phyloP scores from a whole-genome alignment of 116 monocot species.

The Iris pallida region DNA sequence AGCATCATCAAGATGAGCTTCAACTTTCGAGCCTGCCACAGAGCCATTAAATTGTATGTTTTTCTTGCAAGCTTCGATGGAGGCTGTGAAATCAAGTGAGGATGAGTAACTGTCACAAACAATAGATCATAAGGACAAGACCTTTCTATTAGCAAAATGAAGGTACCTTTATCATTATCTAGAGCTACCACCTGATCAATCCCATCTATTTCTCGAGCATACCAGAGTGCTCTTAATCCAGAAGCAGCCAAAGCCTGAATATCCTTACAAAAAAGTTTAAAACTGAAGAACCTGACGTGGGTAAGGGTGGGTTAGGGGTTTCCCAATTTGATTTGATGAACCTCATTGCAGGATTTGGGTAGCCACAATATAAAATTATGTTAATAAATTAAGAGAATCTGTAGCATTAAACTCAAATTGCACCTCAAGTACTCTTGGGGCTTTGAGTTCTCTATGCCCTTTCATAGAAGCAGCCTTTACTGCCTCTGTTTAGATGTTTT shows the following conservation, averaged over 20 bases:
- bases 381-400: neutral
- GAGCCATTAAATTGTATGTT: conserved; percentile 83
- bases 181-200: conserved; percentile 66
- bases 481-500: conserved; percentile 14
- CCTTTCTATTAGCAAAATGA: neutral
- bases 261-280: conserved; percentile 8
- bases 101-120: neutral
- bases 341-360: no score
- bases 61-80: conserved; percentile 79
- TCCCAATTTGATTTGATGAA: neutral
- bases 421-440: conserved; percentile 78
- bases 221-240: conserved; percentile 83
- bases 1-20: conserved; percentile 73
- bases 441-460: conserved; percentile 34
- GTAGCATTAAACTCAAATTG: neutral
- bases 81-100: conserved; percentile 36
- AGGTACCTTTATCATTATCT: conserved; percentile 82
- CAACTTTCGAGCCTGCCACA: conserved; percentile 50
- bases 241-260: conserved; percentile 89
- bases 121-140: neutral
- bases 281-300: neutral
- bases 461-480: conserved; percentile 16
- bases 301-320: neutral
- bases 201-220: conserved; percentile 86
- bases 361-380: neutral